Evolutionary conservation across 73 alveolate species (phyloP).

Genomic region (Stentor coeruleus): DNA sequence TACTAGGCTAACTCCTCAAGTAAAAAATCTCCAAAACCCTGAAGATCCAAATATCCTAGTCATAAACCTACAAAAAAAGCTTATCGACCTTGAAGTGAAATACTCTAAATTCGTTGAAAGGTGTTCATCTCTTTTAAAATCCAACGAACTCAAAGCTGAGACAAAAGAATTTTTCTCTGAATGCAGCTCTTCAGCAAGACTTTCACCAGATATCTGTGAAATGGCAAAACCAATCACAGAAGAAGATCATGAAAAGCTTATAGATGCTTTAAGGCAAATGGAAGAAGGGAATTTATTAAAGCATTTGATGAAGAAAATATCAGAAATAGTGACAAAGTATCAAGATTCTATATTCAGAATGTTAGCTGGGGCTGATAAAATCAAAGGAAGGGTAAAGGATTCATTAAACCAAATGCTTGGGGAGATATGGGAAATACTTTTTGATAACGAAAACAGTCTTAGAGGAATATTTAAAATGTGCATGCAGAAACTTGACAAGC

Average conservation of each 20-base stretch:
- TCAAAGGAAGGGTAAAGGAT: neutral
- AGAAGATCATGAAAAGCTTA: neutral
- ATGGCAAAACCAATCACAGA: neutral
- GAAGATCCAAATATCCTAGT: neutral
- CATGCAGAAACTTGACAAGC: too few relatives aligned
- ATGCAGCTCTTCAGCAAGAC: neutral
- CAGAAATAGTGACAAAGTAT: neutral
- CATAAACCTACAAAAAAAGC: neutral
- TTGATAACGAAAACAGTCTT: neutral
- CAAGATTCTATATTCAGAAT: neutral
- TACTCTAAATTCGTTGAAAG: neutral
- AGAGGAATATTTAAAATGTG: too few relatives aligned
- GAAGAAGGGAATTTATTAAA: neutral
- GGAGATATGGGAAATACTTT: neutral
- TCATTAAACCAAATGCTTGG: neutral
- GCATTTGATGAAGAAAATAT: neutral
- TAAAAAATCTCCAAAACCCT: neutral
- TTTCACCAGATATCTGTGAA: neutral
- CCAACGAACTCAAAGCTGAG: neutral
- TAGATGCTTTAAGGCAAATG: neutral
- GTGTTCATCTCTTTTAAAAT: neutral
- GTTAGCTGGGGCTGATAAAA: neutral
- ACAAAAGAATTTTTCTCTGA: neutral
- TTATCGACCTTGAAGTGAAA: neutral
- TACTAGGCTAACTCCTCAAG: neutral